These are phyloP conservation scores for Dictyostelium firmibasis DNA, from an alignment of 78 protist species.

Conservation along the genomic window DNA sequence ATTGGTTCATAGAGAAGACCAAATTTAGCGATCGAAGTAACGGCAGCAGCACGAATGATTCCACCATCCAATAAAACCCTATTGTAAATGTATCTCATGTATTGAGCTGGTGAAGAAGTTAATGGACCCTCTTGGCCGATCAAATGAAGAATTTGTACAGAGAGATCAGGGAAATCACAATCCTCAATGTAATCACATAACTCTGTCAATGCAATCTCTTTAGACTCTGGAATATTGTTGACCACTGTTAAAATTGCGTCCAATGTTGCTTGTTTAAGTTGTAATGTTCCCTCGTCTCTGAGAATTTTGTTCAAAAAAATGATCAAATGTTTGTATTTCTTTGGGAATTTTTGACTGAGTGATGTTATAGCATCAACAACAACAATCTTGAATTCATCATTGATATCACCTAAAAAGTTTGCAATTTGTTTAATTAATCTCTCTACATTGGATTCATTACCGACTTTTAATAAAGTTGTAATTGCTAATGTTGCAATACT, in stretches of 20 bases:
- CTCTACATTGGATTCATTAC: constrained; percentile 94
- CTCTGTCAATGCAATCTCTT: constrained; percentile 89
- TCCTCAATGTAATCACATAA: constrained; percentile 99
- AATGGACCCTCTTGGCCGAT: constrained; percentile 96
- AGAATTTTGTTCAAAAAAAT: constrained; percentile 81
- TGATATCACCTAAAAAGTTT: constrained; percentile 92
- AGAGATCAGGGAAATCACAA: constrained; percentile 96
- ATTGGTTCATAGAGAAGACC: constrained; percentile 84
- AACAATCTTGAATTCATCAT: constrained; percentile 97
- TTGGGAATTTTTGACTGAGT: constrained; percentile 92
- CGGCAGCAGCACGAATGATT: constrained; percentile 95
- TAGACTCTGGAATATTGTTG: constrained; percentile 89
- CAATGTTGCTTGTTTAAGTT: constrained; percentile 94
- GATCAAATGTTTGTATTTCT: constrained; percentile 70
- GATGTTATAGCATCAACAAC: constrained; percentile 95
- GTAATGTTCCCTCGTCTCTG: constrained; percentile 93
- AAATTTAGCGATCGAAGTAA: constrained; percentile 96
- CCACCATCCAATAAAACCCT: constrained; percentile 90
- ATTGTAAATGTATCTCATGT: constrained; percentile 98
- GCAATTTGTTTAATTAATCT: constrained; percentile 97
- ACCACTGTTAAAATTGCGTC: constrained; percentile 91
- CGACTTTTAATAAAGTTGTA: constrained; percentile 97
- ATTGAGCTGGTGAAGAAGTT: constrained; percentile 88
- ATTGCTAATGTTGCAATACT: constrained; percentile 98
- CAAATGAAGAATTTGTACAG: constrained; percentile 91